phyloP scores from a whole-genome alignment of 169 alveolate species.

The Neospora caninum region DNA sequence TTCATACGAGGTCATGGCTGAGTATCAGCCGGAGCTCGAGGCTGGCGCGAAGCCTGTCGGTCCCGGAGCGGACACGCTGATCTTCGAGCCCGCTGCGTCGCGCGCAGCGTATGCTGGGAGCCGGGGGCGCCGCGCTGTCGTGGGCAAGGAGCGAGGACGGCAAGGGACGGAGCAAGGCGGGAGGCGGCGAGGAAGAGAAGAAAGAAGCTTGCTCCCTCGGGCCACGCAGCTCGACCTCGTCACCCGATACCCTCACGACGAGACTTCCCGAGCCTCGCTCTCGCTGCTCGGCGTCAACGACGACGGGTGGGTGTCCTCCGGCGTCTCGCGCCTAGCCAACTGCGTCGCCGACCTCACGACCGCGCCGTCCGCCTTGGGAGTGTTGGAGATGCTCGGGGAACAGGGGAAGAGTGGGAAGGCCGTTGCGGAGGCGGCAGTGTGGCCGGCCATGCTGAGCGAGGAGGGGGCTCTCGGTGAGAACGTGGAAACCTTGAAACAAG shows the following conservation, averaged over 20 bases:
- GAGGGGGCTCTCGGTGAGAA: neutral
- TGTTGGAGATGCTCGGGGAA: conserved; percentile 8
- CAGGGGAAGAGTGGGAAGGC: neutral
- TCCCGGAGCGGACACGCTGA: neutral
- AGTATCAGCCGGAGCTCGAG: neutral
- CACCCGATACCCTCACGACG: conserved; percentile 18
- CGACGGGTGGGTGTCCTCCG: neutral
- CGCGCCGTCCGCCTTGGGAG: neutral
- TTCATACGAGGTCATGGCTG: neutral
- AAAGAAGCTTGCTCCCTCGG: neutral
- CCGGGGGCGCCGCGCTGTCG: too few relatives aligned
- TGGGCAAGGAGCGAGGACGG: neutral
- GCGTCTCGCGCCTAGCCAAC: conserved; percentile 27
- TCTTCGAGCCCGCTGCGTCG: neutral
- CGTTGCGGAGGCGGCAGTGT: conserved; percentile 19
- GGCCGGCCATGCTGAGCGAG: neutral
- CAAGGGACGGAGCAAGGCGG: neutral
- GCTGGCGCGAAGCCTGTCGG: neutral
- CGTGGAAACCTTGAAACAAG: conserved; percentile 5
- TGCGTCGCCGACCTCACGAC: neutral
- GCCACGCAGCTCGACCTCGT: neutral
- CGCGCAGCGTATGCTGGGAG: neutral
- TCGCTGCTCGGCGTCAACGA: neutral
- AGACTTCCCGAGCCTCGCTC: neutral
- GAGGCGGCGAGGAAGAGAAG: neutral